Evolutionary conservation across 768 basidiomycete genomes (phyloP).

Genomic region (Boletellus ananiceps): DNA sequence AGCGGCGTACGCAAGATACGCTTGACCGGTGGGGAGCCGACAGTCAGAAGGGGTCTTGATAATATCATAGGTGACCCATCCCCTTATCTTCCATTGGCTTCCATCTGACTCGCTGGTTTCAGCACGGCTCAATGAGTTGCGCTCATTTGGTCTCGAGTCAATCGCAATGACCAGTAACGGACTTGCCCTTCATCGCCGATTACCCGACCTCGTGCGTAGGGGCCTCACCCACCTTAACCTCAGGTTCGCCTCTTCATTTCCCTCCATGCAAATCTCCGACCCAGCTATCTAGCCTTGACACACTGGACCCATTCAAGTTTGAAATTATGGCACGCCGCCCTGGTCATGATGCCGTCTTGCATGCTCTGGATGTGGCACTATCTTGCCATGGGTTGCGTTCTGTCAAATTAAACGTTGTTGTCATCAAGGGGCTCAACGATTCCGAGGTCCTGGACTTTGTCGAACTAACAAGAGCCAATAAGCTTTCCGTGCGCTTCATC

Average conservation of each 20-base stretch:
- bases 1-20: conserved; percentile 85
- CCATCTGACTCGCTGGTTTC: conserved; percentile 6
- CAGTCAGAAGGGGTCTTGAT: conserved; percentile 68
- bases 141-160: conserved; percentile 55
- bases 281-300: conserved; percentile 60
- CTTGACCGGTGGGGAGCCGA: conserved; percentile 86
- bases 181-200: conserved; percentile 64
- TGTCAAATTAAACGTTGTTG: conserved; percentile 82
- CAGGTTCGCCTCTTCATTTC: conserved; percentile 38
- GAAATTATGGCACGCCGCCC: conserved; percentile 79
- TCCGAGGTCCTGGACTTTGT: conserved; percentile 77
- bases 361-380: conserved; percentile 61
- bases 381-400: conserved; percentile 44
- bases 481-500: conserved; percentile 77
- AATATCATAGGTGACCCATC: conserved; percentile 59
- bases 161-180: conserved; percentile 90
- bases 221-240: conserved; percentile 77
- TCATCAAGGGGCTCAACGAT: conserved; percentile 79
- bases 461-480: conserved; percentile 60
- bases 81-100: not conserved
- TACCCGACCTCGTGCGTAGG: conserved; percentile 61
- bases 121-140: conserved; percentile 65
- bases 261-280: conserved; percentile 1
- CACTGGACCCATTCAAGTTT: conserved; percentile 81
- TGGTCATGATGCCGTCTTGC: conserved; percentile 73